Percentiles rank a stretch among this genome's conserved stretches.
These are phyloP conservation scores for Carex littledalei DNA, from an alignment of 176 grass and related monocot species.

Conservation along the genomic window DNA sequence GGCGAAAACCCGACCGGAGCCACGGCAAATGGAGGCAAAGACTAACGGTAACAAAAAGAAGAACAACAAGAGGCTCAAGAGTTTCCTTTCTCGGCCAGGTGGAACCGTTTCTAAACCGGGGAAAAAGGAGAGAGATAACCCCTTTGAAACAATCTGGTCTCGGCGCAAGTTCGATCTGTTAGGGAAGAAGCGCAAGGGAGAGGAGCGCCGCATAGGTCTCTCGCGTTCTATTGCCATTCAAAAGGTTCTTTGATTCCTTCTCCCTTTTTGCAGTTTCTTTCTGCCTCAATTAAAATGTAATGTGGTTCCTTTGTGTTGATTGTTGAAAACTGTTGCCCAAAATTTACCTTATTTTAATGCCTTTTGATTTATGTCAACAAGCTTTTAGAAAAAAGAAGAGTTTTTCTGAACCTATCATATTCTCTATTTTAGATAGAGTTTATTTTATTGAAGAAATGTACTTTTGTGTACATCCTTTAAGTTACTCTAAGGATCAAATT, in stretches of 20 bases:
- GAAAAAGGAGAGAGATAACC: slow-evolving; percentile 41
- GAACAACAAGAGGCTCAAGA: slow-evolving; percentile 43
- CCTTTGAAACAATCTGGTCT: slow-evolving; percentile 91
- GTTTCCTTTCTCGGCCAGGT: slow-evolving; percentile 32
- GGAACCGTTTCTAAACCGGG: slow-evolving; percentile 23
- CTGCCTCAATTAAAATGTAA: not conserved
- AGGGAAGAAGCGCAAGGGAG: slow-evolving; percentile 87
- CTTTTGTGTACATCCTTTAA: not conserved
- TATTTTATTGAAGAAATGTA: not conserved
- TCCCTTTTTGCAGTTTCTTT: not conserved
- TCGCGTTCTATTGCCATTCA: slow-evolving; percentile 66
- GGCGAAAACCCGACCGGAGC: slow-evolving; percentile 1
- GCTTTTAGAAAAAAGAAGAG: not conserved
- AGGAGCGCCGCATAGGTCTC: slow-evolving; percentile 56
- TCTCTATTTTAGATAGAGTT: not conserved
- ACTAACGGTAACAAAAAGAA: slow-evolving; percentile 18
- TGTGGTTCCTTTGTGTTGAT: not conserved
- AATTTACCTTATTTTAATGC: not conserved
- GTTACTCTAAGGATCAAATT: not conserved
- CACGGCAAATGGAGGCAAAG: not conserved
- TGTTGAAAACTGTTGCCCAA: not conserved
- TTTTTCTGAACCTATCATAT: not conserved
- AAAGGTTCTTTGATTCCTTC: slow-evolving; percentile 36
- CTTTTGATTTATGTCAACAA: not conserved
- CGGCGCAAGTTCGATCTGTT: slow-evolving; percentile 92